A percentile compares a stretch with the other conserved stretches of the same genome.
Evolutionary conservation across 441 rosid genomes (phyloP).

Genomic region (Gossypium trilobum): DNA sequence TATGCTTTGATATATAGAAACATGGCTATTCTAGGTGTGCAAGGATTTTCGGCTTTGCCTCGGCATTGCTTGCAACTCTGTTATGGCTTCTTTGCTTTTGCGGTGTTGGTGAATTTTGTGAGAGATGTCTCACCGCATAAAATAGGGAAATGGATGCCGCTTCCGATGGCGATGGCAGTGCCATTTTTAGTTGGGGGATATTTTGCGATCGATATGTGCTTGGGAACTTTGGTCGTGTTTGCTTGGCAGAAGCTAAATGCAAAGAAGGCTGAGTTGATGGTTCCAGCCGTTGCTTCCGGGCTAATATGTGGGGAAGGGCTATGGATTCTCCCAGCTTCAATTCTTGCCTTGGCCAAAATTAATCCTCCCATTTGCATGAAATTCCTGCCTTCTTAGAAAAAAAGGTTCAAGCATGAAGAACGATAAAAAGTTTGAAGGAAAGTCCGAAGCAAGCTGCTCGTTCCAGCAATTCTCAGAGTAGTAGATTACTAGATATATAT

Average conservation of each 20-base stretch:
- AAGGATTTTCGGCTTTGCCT: slow-evolving; percentile 66
- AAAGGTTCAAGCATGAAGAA: not conserved
- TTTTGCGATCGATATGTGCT: slow-evolving; percentile 56
- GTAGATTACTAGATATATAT: not conserved
- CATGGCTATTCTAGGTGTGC: slow-evolving; percentile 60
- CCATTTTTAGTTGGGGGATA: slow-evolving; percentile 63
- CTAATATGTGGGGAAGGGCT: slow-evolving; percentile 65
- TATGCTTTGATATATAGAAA: slow-evolving; percentile 57
- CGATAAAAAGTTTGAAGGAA: not conserved
- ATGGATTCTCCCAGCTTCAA: slow-evolving; percentile 60
- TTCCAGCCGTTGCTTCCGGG: slow-evolving; percentile 64
- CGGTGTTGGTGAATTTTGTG: slow-evolving; percentile 34
- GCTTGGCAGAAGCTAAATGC: slow-evolving; percentile 34
- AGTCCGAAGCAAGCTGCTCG: not conserved
- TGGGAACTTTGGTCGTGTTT: slow-evolving; percentile 49
- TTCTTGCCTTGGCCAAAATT: slow-evolving; percentile 54
- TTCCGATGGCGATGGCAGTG: slow-evolving; percentile 63
- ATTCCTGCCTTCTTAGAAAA: slow-evolving; percentile 24
- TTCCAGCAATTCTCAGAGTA: not conserved
- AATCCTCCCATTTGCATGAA: slow-evolving; percentile 62
- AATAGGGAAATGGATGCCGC: slow-evolving; percentile 50
- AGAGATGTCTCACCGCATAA: slow-evolving; percentile 37
- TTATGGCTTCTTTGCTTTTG: slow-evolving; percentile 54
- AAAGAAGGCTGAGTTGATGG: slow-evolving; percentile 36
- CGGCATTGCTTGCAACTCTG: slow-evolving; percentile 58